Percentiles rank a stretch among this genome's conserved stretches.
These are phyloP conservation scores for Diaporthe humulicola DNA, from an alignment of 2,329 filamentous ascomycete genomes.

Conservation along the genomic window DNA sequence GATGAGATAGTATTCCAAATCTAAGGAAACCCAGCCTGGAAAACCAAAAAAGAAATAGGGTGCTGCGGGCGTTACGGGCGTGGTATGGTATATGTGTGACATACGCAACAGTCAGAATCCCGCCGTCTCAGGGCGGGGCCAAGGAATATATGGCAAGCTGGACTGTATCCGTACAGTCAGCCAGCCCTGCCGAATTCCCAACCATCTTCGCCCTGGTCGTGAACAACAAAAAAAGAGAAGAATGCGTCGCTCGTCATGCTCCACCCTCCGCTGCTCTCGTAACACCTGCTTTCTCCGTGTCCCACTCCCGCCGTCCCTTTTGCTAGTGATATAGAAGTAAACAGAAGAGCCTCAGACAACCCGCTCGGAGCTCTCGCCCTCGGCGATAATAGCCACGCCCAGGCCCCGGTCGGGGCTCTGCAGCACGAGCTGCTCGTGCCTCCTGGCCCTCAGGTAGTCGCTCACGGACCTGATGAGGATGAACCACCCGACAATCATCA, in stretches of 20 bases:
- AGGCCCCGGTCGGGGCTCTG: conserved; percentile 93
- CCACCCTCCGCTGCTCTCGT: not conserved
- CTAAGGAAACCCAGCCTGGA: conserved; percentile 4
- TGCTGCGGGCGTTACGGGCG: not conserved
- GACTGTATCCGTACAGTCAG: not conserved
- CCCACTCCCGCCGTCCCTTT: not conserved
- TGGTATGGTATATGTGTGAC: conserved; percentile 15
- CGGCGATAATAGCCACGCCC: conserved; percentile 86
- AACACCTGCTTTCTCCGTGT: not conserved
- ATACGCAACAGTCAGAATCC: not conserved
- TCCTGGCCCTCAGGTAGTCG: conserved; percentile 87
- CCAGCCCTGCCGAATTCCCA: not conserved
- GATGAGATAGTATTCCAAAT: conserved; percentile 13
- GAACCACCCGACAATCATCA: conserved; percentile 99
- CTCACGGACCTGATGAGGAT: conserved; percentile 94
- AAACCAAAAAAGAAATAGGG: too few species aligned
- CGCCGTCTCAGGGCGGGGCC: not conserved
- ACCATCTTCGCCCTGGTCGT: not conserved
- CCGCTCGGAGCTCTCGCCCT: conserved; percentile 83
- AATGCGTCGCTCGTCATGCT: conserved; percentile 10
- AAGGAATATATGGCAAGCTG: not conserved
- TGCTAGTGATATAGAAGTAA: not conserved
- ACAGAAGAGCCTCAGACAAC: conserved; percentile 68
- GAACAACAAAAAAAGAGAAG: not conserved
- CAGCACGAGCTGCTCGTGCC: conserved; percentile 92